These are phyloP conservation scores for Nakaseomyces nivariensis DNA, from an alignment of 1,139 yeast genomes.

Conservation along the genomic window DNA sequence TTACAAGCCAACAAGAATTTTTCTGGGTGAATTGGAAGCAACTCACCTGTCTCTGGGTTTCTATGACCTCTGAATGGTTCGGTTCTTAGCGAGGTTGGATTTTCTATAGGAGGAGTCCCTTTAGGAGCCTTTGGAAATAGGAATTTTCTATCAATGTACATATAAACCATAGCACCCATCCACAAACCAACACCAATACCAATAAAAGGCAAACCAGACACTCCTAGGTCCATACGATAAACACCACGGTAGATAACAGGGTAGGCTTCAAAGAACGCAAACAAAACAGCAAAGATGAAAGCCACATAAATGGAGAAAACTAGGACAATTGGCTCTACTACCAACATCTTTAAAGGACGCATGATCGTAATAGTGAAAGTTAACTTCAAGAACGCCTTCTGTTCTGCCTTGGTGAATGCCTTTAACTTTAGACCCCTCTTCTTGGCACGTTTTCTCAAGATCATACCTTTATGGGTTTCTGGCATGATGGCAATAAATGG, in stretches of 20 bases:
- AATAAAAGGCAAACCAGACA: constrained; percentile 57
- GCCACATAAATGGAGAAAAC: constrained; percentile 59
- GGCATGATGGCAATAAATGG: constrained; percentile 51
- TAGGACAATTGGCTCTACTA: constrained; percentile 60
- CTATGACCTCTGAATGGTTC: constrained; percentile 25
- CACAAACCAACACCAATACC: constrained; percentile 61
- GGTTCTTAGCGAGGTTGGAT: constrained; percentile 17
- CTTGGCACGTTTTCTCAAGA: constrained; percentile 47
- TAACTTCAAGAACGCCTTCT: constrained; percentile 30
- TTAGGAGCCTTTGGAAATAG: constrained; percentile 52
- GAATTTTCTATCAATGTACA: constrained; percentile 38
- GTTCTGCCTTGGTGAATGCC: constrained; percentile 24
- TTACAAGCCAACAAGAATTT: constrained; percentile 38
- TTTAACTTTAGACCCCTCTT: constrained; percentile 46
- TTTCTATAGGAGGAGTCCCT: constrained; percentile 38
- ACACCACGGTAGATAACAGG: constrained; percentile 61
- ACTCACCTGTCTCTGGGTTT: constrained; percentile 41
- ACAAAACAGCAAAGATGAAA: constrained; percentile 63
- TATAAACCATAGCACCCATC: constrained; percentile 42
- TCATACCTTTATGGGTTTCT: constrained; percentile 59
- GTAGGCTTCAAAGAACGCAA: constrained; percentile 70
- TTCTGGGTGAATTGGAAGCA: constrained; percentile 39
- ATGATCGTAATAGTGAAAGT: constrained; percentile 40
- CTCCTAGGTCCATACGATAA: constrained; percentile 48
- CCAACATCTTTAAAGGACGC: constrained; percentile 55